Evolutionary conservation across 306 rosid genomes (phyloP).

Genomic region (Corylus avellana): DNA sequence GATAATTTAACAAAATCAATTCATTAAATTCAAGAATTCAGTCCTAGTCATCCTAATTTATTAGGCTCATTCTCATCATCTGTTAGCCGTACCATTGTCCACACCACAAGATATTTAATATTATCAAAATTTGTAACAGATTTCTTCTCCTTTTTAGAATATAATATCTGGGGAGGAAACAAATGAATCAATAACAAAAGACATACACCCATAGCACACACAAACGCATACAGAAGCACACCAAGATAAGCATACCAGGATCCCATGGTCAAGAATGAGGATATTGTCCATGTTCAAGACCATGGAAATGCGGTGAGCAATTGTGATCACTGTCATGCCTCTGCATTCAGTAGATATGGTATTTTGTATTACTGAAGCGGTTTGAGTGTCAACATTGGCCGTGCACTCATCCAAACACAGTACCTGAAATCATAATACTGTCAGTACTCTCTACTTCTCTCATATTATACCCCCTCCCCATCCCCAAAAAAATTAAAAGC

Average conservation of each 20-base stretch:
- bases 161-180: neutral
- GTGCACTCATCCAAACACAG: conserved; percentile 98
- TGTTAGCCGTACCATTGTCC: neutral
- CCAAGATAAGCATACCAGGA: conserved; percentile 58
- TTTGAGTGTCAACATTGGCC: conserved; percentile 80
- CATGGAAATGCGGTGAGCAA: conserved; percentile 95
- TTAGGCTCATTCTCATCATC: conserved; percentile 3
- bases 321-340: conserved; percentile 82
- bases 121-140: neutral
- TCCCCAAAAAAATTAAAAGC: neutral
- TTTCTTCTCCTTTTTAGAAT: neutral
- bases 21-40: neutral
- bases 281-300: conserved; percentile 75
- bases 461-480: neutral
- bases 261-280: conserved; percentile 79
- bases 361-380: conserved; percentile 77
- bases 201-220: neutral
- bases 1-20: too few species aligned
- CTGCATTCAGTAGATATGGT: conserved; percentile 73
- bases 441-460: conserved; percentile 3
- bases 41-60: neutral
- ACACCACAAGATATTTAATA: neutral
- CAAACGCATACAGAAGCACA: conserved; percentile 1
- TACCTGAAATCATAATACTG: conserved; percentile 46
- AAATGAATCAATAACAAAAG: neutral